These are phyloP conservation scores for Zelopaecilomyces penicillatus DNA, from an alignment of 2,329 filamentous ascomycete species.

Conservation along the genomic window DNA sequence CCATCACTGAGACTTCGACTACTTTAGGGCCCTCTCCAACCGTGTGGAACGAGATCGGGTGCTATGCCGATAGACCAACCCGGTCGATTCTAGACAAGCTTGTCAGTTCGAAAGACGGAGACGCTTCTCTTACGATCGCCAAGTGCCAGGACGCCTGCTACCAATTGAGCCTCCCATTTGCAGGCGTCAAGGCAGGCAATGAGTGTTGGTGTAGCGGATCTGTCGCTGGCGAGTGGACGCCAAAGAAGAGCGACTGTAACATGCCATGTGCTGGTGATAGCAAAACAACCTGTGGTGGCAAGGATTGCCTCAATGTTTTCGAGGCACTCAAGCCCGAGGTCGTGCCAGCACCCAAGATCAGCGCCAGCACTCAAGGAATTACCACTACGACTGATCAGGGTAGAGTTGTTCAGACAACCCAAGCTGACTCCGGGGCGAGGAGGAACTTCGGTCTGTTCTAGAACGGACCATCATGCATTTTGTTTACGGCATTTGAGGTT, in stretches of 20 bases:
- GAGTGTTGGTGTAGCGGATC: conserved; percentile 34
- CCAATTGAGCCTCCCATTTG: conserved; percentile 25
- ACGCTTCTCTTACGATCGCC: conserved; percentile 21
- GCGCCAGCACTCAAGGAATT: background rate
- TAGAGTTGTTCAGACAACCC: too few species aligned
- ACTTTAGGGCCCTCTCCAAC: conserved; percentile 6
- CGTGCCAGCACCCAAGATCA: too few species aligned
- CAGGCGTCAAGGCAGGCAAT: conserved; percentile 28
- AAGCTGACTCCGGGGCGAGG: too few species aligned
- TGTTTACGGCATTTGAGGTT: too few species aligned
- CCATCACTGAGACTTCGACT: conserved; percentile 1
- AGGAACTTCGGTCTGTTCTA: too few species aligned
- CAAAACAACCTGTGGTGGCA: conserved; percentile 26
- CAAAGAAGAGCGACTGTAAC: conserved; percentile 19
- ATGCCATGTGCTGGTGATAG: conserved; percentile 25
- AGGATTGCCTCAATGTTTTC: conserved; percentile 22
- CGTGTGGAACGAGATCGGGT: conserved; percentile 5
- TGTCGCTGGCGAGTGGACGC: conserved; percentile 12
- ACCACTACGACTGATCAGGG: too few species aligned
- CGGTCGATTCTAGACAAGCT: conserved; percentile 19
- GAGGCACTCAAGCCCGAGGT: background rate
- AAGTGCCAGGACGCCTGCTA: conserved; percentile 29
- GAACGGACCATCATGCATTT: too few species aligned
- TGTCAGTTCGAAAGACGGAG: conserved; percentile 17
- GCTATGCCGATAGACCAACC: conserved; percentile 4